Evolutionary conservation across 129 eudicot genomes (phyloP).

Genomic region (Lactuca saligna): DNA sequence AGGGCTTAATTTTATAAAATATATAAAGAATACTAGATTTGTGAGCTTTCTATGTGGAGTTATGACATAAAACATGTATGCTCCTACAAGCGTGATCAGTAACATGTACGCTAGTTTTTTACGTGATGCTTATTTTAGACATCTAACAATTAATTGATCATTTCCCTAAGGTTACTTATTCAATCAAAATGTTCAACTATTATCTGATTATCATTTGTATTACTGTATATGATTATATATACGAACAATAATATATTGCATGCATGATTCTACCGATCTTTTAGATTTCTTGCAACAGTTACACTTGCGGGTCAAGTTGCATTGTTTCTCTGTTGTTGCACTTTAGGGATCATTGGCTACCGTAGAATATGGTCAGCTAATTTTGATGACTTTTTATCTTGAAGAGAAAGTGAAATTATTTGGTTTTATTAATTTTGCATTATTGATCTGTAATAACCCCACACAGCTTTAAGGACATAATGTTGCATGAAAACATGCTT

Average conservation of each 20-base stretch:
- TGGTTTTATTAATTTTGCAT: conserved; percentile 22
- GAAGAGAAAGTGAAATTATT: conserved; percentile 24
- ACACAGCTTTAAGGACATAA: conserved; percentile 26
- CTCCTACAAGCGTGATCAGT: too few species aligned
- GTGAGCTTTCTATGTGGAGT: background rate
- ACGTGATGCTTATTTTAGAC: too few species aligned
- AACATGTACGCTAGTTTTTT: too few species aligned
- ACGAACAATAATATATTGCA: background rate
- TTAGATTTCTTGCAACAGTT: conserved; percentile 11
- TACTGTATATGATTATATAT: background rate
- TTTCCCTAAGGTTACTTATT: too few species aligned
- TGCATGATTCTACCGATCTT: background rate
- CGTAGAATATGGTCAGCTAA: conserved; percentile 24
- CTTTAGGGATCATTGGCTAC: conserved; percentile 38
- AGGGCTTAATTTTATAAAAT: background rate
- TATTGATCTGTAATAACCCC: conserved; percentile 24
- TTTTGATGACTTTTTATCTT: conserved; percentile 27
- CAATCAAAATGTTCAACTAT: background rate
- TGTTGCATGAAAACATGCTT: conserved; percentile 20
- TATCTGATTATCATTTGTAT: background rate
- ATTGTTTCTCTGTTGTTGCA: conserved; percentile 10
- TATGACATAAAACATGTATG: too few species aligned
- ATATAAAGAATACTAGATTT: background rate
- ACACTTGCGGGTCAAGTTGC: background rate
- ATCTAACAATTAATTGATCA: too few species aligned